Base-by-base conservation (phyloP, 352 stramenopile genomes). In the Globisporangium lucens region DNA sequence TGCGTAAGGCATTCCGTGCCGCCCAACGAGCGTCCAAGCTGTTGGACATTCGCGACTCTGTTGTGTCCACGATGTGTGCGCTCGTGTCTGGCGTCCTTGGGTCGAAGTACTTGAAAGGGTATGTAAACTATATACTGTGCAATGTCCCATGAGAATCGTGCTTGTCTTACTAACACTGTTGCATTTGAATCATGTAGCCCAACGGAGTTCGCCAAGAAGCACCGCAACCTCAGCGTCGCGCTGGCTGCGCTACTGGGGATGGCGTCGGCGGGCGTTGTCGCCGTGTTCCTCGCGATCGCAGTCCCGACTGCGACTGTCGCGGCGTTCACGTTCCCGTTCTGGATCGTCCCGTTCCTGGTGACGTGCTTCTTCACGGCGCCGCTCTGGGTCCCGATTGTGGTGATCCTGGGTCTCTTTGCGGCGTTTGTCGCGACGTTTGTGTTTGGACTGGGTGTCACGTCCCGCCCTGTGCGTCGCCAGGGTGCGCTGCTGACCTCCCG, bases 321-420 rank as follows among this genome's bases (percentile, higher is more conserved):
- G 7, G 77, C 82, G 30, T 89, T 94, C 70, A 94, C 87, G 74
- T 83, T 93, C 65, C 87, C 87, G 62, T 82, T 94, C 69, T 94
- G 87, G 87, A 92, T 94, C 75, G 71, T 94, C 24, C 87, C 87
- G 68, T 88, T 94, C 74, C 53, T 93, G 63, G 68, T 77, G 33
- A 87, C 82, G 22, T 75, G 78, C 43, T 93, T 94, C 70, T 93
- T 94, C 70, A 94, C 84, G 68, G 79, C 87, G 30, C 87, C 87
- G 22, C 38, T 94, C 58, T 94, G 87, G 87, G 75, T 94, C 33
- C 87, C 87, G 6, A 69, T 93, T 15, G 33, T 93, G 61, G 63
- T 90, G 47, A 56, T 94, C 2, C 70, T 90, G 8, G 84, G 81
- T 6, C 29, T 83, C 55, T 92, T 94, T 69, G 61, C 89, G 53